Evolutionary conservation across 2,329 filamentous ascomycete species (phyloP), one percentile per base, ranked within the genome.

Genomic region (Fonsecaea pugnacius): DNA sequence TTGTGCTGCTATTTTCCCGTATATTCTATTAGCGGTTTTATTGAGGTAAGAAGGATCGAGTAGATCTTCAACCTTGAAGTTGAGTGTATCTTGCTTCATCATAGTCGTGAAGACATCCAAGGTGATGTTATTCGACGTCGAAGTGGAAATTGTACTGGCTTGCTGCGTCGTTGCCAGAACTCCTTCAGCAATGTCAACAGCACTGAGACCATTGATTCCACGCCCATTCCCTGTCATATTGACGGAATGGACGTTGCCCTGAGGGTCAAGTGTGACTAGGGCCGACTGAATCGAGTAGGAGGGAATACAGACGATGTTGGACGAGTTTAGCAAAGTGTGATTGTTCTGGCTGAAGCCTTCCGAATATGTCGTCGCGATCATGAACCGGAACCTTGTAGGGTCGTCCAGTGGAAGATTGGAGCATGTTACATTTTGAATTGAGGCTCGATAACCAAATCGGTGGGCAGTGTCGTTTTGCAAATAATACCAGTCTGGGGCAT

Each of bases 321-420:
- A 67, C 14, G 67, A 69, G 55, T 69, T 67, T 14, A 69, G 58
- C 55, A 69, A 33, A 32, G 55, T 69, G 54, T 64, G 60, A 51
- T 67, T 56, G 36, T 67, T 52, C 27, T 67, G 67, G 8, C 57
- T 50, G 10, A 60, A 46, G 2, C 64, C 67, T 38, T 69, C 62
- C 6, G 67, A 69, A 43, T 69, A 69, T 6, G 64, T 56, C 2
- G 56, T 46, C 1, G 64, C 50, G 21, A 69, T 46, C 58, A 67
- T 60, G 43, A 60, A 69, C 18, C 67, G 58, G 12, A 52, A 32
- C 40, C 62, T 57, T 30, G 54, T 67, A n/a, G 67, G 60, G 38
- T 64, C 64, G 12, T 58, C 35, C 7, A 48, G 36, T 6, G 64
- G 12, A 5, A 67, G 64, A 52, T 69, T 69, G 24, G 61, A 58